phyloP scores from a whole-genome alignment of 306 rosid species.

The Senna siamea region DNA sequence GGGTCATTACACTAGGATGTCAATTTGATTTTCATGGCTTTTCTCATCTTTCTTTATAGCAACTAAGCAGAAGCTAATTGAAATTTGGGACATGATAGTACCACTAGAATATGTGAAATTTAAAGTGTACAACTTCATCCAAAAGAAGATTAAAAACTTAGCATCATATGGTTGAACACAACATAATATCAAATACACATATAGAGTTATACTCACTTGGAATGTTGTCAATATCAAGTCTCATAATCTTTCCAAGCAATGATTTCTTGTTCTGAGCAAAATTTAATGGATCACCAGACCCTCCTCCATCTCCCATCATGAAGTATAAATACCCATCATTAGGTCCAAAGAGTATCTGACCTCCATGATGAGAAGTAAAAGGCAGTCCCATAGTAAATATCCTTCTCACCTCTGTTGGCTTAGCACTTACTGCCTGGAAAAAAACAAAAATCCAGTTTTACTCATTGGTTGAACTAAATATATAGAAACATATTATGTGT shows the following conservation, averaged over 20 bases:
- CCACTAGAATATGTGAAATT: not conserved
- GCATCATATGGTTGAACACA: constrained; percentile 5
- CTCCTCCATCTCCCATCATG: constrained; percentile 97
- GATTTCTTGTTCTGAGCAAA: constrained; percentile 96
- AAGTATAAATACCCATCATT: constrained; percentile 81
- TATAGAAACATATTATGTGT: constrained; percentile 9
- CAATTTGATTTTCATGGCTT: constrained; percentile 1
- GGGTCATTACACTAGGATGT: constrained; percentile 17
- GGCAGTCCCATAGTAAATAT: constrained; percentile 96
- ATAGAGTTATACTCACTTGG: constrained; percentile 63
- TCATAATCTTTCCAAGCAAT: constrained; percentile 92
- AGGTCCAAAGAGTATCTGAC: constrained; percentile 96
- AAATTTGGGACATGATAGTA: not conserved
- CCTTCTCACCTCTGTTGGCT: constrained; percentile 86
- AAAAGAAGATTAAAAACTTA: no score
- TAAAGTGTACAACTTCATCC: no score
- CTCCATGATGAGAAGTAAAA: constrained; percentile 72
- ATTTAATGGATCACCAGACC: constrained; percentile 77
- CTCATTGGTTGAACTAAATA: constrained; percentile 25
- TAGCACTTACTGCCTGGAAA: constrained; percentile 86
- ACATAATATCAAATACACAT: not conserved
- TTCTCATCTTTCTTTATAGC: not conserved
- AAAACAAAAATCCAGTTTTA: constrained; percentile 20
- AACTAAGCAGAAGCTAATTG: not conserved
- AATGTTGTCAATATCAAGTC: constrained; percentile 79